Conservation (phyloP, 169 alveolate species). For the Eimeria mitis region DNA sequence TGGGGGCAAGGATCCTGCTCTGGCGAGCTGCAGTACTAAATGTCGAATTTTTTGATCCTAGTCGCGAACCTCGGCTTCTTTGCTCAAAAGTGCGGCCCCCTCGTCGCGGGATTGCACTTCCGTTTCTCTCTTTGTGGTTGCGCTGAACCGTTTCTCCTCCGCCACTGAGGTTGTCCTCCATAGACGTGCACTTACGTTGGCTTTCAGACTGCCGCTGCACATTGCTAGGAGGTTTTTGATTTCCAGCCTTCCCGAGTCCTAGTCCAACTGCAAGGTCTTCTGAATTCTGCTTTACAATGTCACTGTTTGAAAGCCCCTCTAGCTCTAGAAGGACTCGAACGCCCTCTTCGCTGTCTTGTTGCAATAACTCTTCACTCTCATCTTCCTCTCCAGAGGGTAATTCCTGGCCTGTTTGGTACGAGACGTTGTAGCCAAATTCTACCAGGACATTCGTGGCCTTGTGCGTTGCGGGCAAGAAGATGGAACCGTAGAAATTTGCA, state of each 20-base stretch:
- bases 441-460: slow-evolving; percentile 65
- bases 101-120: background rate
- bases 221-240: background rate
- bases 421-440: slow-evolving; percentile 72
- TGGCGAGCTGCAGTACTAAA: slow-evolving; percentile 36
- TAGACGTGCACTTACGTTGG: background rate
- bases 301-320: slow-evolving; percentile 30
- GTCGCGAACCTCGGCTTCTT: slow-evolving; percentile 31
- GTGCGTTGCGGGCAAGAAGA: slow-evolving; percentile 80
- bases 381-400: slow-evolving; percentile 19
- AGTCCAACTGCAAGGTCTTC: slow-evolving; percentile 3
- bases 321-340: slow-evolving; percentile 50
- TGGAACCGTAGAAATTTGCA: slow-evolving; percentile 72
- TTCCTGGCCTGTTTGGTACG: slow-evolving; percentile 46
- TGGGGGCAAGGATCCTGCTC: slow-evolving; percentile 42
- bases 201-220: background rate
- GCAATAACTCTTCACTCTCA: background rate
- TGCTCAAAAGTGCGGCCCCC: slow-evolving; percentile 3
- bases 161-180: background rate
- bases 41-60: slow-evolving; percentile 42
- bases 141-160: slow-evolving; percentile 31
- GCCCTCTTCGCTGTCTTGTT: slow-evolving; percentile 41
- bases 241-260: background rate
- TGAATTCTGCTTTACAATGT: slow-evolving; percentile 6
- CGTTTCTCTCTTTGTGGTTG: background rate